Evolutionary conservation across 2,329 filamentous ascomycete species (phyloP).

Genomic region (Phialophora verrucosa): DNA sequence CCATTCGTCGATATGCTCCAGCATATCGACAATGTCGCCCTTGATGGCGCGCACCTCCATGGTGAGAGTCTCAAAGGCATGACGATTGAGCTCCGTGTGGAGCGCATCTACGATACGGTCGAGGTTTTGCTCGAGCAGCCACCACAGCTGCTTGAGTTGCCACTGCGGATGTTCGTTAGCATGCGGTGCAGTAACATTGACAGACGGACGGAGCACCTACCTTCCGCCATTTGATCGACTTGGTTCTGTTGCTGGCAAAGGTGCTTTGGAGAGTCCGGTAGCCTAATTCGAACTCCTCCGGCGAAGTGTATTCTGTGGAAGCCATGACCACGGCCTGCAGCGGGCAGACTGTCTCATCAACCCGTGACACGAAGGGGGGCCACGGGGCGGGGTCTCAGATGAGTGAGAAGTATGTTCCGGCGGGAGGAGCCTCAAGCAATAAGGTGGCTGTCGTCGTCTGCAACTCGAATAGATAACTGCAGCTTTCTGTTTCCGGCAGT

Average conservation of each 20-base stretch:
- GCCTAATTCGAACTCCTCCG: conserved; percentile 5
- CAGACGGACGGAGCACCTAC: neutral
- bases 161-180: conserved; percentile 29
- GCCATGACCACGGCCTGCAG: neutral
- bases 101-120: conserved; percentile 44
- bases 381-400: conserved; percentile 10
- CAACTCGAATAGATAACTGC: conserved; percentile 1
- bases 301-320: conserved; percentile 4
- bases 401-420: conserved; percentile 11
- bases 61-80: conserved; percentile 44
- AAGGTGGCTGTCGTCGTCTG: neutral
- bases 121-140: conserved; percentile 51
- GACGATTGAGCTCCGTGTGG: conserved; percentile 46
- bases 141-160: conserved; percentile 52
- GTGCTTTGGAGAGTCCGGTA: conserved; percentile 36
- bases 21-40: conserved; percentile 46
- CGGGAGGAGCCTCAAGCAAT: neutral
- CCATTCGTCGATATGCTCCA: conserved; percentile 51
- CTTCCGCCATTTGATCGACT: conserved; percentile 49
- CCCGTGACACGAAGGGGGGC: neutral
- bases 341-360: neutral
- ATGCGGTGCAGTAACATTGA: neutral
- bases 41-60: conserved; percentile 45
- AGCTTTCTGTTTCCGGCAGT: conserved; percentile 12
- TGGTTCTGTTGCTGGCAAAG: conserved; percentile 45